Percentiles rank a stretch among this genome's conserved stretches.
Conservation (phyloP, 2,329 filamentous ascomycete species). For the Teratosphaeria viscida region DNA sequence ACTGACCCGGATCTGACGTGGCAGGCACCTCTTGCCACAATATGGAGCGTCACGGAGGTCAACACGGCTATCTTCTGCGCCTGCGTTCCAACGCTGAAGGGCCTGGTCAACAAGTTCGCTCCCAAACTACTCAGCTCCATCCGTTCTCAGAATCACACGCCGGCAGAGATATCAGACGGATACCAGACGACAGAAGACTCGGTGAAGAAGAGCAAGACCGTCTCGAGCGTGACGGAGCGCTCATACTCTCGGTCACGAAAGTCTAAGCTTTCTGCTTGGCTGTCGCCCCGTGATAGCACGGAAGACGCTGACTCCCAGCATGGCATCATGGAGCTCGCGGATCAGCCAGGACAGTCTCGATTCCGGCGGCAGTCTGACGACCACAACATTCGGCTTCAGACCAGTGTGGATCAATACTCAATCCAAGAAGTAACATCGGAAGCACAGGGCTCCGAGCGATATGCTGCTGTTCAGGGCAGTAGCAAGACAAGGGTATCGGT, state of each 20-base stretch:
- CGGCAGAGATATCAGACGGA: slow-evolving; percentile 6
- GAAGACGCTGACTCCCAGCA: background rate
- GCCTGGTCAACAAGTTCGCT: background rate
- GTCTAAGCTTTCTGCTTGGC: background rate
- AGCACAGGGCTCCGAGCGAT: background rate
- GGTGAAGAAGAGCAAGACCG: background rate
- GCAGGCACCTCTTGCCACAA: background rate
- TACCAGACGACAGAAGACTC: background rate
- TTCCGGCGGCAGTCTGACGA: background rate
- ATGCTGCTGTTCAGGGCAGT: background rate
- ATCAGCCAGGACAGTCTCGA: background rate
- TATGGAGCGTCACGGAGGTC: background rate
- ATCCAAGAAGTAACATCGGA: background rate
- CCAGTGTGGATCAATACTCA: background rate
- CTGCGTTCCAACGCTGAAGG: background rate
- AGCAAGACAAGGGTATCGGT: background rate
- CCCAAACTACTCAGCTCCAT: background rate
- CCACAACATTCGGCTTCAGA: background rate
- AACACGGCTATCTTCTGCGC: background rate
- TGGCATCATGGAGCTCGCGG: background rate
- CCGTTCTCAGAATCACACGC: slow-evolving; percentile 4
- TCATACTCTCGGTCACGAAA: background rate
- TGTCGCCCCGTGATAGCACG: background rate
- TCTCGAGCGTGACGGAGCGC: background rate
- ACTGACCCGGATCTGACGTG: background rate